phyloP scores from a whole-genome alignment of 2,329 filamentous ascomycete species.

The Metarhizium robertsii region DNA sequence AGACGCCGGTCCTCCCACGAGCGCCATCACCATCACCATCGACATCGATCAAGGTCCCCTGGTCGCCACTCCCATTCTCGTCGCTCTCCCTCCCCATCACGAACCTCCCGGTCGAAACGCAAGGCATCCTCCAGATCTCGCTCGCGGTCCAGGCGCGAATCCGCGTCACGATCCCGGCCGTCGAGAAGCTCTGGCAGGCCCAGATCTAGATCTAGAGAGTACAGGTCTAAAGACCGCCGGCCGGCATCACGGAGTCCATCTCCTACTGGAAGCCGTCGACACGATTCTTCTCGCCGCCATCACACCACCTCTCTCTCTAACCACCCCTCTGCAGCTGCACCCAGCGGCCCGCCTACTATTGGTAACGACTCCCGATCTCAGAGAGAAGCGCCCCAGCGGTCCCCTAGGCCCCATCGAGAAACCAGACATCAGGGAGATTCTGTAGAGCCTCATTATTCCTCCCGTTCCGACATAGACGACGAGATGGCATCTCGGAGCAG shows the following conservation, averaged over 20 bases:
- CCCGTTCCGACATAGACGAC: conserved; percentile 41
- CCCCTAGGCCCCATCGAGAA: conserved; percentile 18
- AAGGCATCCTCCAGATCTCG: conserved; percentile 15
- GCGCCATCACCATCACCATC: conserved; percentile 15
- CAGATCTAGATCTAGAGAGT: not conserved
- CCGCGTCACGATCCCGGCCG: not conserved
- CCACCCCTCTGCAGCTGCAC: conserved; percentile 10
- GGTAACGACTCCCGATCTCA: not conserved
- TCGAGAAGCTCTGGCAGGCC: not conserved
- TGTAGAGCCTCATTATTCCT: conserved; percentile 27
- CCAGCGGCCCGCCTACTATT: conserved; percentile 1
- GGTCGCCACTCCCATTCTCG: conserved; percentile 19
- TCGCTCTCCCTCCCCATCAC: conserved; percentile 16
- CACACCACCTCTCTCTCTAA: conserved; percentile 15
- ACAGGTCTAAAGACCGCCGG: conserved; percentile 5
- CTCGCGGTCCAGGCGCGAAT: conserved; percentile 13
- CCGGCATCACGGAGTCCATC: conserved; percentile 8
- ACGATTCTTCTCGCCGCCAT: conserved; percentile 3
- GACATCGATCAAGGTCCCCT: conserved; percentile 14
- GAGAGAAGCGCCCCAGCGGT: conserved; percentile 13
- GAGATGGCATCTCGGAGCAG: conserved; percentile 36
- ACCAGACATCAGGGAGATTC: conserved; percentile 19
- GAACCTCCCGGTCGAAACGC: conserved; percentile 12
- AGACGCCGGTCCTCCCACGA: conserved; percentile 23
- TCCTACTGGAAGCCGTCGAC: conserved; percentile 3